These are phyloP conservation scores for Cercospora sp. DNA, from an alignment of 2,329 filamentous ascomycete genomes.

Conservation along the genomic window DNA sequence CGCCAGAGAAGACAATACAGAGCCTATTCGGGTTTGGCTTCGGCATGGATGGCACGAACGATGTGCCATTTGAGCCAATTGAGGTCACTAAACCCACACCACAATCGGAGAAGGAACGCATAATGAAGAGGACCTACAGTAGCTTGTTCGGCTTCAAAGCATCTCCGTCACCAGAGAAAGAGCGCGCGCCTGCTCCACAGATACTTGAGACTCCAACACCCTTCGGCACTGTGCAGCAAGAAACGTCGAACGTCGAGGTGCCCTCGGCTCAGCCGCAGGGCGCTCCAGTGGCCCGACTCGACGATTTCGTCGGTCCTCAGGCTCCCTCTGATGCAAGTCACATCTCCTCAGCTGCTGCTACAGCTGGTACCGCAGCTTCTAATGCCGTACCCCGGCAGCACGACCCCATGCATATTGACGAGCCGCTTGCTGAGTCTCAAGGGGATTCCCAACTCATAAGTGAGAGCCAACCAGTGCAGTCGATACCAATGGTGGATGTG, in stretches of 20 bases:
- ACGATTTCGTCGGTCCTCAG: background rate
- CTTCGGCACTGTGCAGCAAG: conserved; percentile 3
- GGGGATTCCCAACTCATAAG: background rate
- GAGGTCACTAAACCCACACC: conserved; percentile 23
- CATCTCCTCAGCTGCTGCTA: background rate
- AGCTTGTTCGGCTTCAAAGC: conserved; percentile 37
- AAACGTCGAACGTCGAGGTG: background rate
- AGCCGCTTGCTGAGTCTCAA: background rate
- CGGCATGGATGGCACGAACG: conserved; percentile 26
- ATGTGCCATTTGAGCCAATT: conserved; percentile 8
- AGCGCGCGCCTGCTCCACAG: conserved; percentile 8
- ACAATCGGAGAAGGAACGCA: conserved; percentile 33
- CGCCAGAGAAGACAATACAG: conserved; percentile 17
- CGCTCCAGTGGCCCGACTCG: background rate
- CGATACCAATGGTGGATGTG: background rate
- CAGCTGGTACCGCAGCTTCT: background rate
- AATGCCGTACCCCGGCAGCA: background rate
- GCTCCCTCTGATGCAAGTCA: background rate
- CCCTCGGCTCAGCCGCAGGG: background rate
- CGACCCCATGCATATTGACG: background rate
- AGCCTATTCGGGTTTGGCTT: conserved; percentile 22
- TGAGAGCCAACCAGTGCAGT: background rate
- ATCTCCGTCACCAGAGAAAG: conserved; percentile 31
- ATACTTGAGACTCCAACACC: conserved; percentile 16
- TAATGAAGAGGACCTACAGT: conserved; percentile 35